A percentile compares a stretch with the other conserved stretches of the same genome.
Conservation (phyloP, 345 rosid genomes). For the Moricandia moricandioides region DNA sequence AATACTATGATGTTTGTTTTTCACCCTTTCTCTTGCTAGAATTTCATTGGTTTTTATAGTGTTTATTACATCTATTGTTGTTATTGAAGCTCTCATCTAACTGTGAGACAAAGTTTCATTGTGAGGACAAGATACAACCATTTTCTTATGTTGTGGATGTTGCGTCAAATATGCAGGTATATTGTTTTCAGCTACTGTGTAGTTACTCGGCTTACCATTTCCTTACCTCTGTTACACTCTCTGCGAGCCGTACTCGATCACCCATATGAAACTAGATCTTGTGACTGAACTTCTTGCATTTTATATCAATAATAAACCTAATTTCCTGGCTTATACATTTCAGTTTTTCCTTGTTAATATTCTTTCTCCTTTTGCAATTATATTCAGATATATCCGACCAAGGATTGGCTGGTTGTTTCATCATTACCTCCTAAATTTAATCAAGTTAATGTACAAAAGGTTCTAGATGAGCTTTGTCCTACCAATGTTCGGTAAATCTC, state of each 20-base stretch:
- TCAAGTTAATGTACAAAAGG: slow-evolving; percentile 50
- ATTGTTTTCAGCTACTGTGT: not conserved
- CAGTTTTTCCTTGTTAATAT: not conserved
- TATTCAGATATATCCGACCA: slow-evolving; percentile 63
- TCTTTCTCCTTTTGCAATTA: not conserved
- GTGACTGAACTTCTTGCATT: not conserved
- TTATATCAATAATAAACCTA: not conserved
- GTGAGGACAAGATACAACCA: slow-evolving; percentile 69
- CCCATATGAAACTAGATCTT: not conserved
- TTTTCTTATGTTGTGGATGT: slow-evolving; percentile 48
- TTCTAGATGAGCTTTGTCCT: slow-evolving; percentile 59
- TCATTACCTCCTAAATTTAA: slow-evolving; percentile 69
- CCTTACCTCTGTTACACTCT: not conserved
- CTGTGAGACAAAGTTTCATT: slow-evolving; percentile 74
- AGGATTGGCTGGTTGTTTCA: slow-evolving; percentile 82
- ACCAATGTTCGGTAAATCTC: slow-evolving; percentile 56
- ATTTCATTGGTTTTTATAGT: slow-evolving; percentile 17
- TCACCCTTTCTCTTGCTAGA: not conserved
- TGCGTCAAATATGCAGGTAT: slow-evolving; percentile 64
- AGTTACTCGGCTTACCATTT: not conserved
- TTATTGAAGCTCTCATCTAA: slow-evolving; percentile 75
- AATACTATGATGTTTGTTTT: not conserved
- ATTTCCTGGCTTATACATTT: not conserved
- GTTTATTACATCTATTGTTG: slow-evolving; percentile 29
- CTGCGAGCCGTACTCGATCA: not conserved